Evolutionary conservation across 2,329 filamentous ascomycete genomes (phyloP).

Genomic region (Escovopsis sp.): DNA sequence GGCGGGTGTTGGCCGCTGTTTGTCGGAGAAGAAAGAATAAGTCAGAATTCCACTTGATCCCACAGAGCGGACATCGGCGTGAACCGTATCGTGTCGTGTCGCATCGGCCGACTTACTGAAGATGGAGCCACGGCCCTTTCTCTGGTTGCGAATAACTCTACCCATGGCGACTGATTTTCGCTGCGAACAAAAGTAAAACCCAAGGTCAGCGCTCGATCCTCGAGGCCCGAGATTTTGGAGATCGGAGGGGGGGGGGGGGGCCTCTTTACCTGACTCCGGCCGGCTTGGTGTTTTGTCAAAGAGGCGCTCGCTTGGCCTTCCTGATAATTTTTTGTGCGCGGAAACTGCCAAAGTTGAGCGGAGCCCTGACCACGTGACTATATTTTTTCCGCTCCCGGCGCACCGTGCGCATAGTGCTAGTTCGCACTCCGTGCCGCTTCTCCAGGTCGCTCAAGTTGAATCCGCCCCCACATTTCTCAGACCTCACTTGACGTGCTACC

Average conservation of each 20-base stretch:
- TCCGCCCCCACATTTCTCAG: background rate
- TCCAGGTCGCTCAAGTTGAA: background rate
- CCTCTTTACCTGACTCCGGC: slow-evolving; percentile 24
- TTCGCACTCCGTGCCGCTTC: background rate
- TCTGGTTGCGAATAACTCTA: slow-evolving; percentile 52
- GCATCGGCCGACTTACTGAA: slow-evolving; percentile 31
- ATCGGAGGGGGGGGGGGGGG: slow-evolving; percentile 3
- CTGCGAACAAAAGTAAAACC: slow-evolving; percentile 17
- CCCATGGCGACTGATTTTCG: slow-evolving; percentile 31
- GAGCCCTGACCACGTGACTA: slow-evolving; percentile 24
- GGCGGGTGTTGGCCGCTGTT: slow-evolving; percentile 65
- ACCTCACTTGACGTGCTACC: background rate
- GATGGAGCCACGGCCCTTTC: slow-evolving; percentile 44
- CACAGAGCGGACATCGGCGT: slow-evolving; percentile 10
- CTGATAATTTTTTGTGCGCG: slow-evolving; percentile 26
- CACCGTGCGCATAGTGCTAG: background rate
- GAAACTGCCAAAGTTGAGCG: slow-evolving; percentile 12
- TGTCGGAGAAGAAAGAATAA: slow-evolving; percentile 3
- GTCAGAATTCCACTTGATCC: slow-evolving; percentile 16
- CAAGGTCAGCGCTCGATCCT: slow-evolving; percentile 16
- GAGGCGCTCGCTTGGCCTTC: slow-evolving; percentile 14
- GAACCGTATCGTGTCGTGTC: slow-evolving; percentile 1
- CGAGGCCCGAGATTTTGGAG: slow-evolving; percentile 9
- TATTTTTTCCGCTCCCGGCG: background rate
- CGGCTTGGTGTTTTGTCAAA: slow-evolving; percentile 25